These are phyloP conservation scores for Xylaria sp. DNA, from an alignment of 2,329 filamentous ascomycete species.

Conservation along the genomic window DNA sequence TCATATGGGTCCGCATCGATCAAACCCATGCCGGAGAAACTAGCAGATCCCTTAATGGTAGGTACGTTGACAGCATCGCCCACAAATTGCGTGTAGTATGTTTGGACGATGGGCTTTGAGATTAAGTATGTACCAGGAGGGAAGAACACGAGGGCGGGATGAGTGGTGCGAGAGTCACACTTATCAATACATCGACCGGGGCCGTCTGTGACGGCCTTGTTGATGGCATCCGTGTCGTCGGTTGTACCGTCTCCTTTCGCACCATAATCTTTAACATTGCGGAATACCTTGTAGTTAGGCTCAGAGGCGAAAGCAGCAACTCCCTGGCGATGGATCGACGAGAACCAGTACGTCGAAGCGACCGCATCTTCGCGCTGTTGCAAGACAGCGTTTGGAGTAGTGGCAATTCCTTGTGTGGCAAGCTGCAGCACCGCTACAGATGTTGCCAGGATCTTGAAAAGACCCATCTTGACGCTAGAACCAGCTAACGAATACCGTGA, in stretches of 20 bases:
- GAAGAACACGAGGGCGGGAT: conserved; percentile 91
- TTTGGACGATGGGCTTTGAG: conserved; percentile 80
- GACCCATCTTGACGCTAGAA: conserved; percentile 50
- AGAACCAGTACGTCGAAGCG: conserved; percentile 75
- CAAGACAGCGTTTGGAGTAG: conserved; percentile 40
- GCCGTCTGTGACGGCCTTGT: conserved; percentile 80
- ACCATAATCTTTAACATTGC: conserved; percentile 81
- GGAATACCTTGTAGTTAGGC: conserved; percentile 74
- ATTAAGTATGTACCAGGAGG: conserved; percentile 88
- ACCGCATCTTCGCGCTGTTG: conserved; percentile 45
- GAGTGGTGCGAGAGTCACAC: conserved; percentile 86
- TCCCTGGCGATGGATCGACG: conserved; percentile 75
- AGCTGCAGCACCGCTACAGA: conserved; percentile 46
- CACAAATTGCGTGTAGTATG: conserved; percentile 94
- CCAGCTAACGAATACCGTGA: conserved; percentile 45
- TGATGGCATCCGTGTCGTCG: conserved; percentile 92
- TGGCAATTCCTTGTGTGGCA: conserved; percentile 39
- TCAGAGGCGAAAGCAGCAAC: conserved; percentile 69
- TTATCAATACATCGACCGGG: conserved; percentile 77
- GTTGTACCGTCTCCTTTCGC: conserved; percentile 74
- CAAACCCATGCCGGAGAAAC: conserved; percentile 86
- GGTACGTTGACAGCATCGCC: conserved; percentile 81
- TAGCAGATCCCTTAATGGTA: conserved; percentile 76
- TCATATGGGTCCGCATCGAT: conserved; percentile 89
- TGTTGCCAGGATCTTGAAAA: conserved; percentile 47